Evolutionary conservation across 495 filamentous ascomycete genomes (phyloP).

Genomic region (Neurospora tetraspora): DNA sequence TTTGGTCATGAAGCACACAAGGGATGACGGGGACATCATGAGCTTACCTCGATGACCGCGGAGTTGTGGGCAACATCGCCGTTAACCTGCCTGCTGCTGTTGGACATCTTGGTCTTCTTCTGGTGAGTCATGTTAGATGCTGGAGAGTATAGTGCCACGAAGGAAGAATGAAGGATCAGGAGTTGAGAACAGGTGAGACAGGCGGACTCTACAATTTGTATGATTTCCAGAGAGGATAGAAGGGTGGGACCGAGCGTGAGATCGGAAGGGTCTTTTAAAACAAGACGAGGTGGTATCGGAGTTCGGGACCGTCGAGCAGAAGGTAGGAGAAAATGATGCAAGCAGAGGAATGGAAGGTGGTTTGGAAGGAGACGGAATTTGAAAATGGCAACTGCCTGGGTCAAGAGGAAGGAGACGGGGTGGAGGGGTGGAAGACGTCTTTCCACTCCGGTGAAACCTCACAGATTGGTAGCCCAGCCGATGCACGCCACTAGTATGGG

Average conservation of each 20-base stretch:
- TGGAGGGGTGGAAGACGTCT: neutral
- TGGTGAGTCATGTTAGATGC: constrained; percentile 11
- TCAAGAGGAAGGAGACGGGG: neutral
- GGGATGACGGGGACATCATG: neutral
- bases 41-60: constrained; percentile 17
- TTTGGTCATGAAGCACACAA: neutral
- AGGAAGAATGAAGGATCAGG: neutral
- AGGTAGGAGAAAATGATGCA: neutral
- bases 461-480: neutral
- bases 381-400: neutral
- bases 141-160: neutral
- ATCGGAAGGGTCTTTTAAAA: neutral
- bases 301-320: neutral
- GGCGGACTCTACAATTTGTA: neutral
- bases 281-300: neutral
- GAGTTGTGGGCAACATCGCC: constrained; percentile 19
- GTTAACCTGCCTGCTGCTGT: constrained; percentile 13
- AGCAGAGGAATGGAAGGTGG: neutral
- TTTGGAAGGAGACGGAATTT: neutral
- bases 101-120: constrained; percentile 15
- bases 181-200: neutral
- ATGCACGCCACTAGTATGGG: neutral
- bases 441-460: neutral
- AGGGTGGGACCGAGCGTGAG: neutral
- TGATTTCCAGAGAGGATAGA: neutral